Evolutionary conservation across 1,284 basidiomycete genomes (phyloP).

Genomic region (Puccinia triticina): DNA sequence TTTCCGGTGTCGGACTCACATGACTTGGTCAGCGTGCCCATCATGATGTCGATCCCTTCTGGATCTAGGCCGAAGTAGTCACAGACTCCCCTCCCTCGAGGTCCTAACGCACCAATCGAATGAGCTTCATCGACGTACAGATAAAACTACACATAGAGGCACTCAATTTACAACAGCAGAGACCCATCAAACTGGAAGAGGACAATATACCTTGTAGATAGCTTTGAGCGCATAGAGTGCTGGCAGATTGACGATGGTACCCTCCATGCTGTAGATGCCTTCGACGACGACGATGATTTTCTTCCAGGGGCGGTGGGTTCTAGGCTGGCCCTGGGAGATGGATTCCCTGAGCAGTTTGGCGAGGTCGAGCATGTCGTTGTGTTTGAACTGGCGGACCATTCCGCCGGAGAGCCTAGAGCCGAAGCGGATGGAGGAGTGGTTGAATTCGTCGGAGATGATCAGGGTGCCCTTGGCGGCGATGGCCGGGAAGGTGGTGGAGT

Average conservation of each 20-base stretch:
- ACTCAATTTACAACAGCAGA: background rate
- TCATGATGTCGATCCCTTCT: conserved; percentile 81
- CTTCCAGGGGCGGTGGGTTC: conserved; percentile 97
- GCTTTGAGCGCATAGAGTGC: conserved; percentile 82
- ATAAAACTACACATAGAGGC: conserved; percentile 99
- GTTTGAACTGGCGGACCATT: conserved; percentile 90
- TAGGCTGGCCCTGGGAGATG: conserved; percentile 94
- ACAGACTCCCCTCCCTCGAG: conserved; percentile 87
- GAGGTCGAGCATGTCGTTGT: conserved; percentile 87
- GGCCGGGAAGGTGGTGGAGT: conserved; percentile 92
- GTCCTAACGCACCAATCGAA: conserved; percentile 92
- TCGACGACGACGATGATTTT: conserved; percentile 95
- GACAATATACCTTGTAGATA: conserved; percentile 79
- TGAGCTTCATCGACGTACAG: conserved; percentile 96
- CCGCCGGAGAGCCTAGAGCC: conserved; percentile 88
- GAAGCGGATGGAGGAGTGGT: conserved; percentile 93
- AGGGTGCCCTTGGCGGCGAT: conserved; percentile 87
- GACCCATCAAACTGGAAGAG: background rate
- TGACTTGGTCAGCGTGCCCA: conserved; percentile 98
- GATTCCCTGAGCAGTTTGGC: conserved; percentile 83
- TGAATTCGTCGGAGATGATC: conserved; percentile 95
- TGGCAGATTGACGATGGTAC: conserved; percentile 84
- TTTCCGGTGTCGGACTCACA: conserved; percentile 9
- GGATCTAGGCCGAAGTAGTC: conserved; percentile 93
- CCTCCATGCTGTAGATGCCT: conserved; percentile 98